These are phyloP conservation scores for Aureobasidium sp. DNA, from an alignment of 2,329 filamentous ascomycete genomes.

Conservation along the genomic window DNA sequence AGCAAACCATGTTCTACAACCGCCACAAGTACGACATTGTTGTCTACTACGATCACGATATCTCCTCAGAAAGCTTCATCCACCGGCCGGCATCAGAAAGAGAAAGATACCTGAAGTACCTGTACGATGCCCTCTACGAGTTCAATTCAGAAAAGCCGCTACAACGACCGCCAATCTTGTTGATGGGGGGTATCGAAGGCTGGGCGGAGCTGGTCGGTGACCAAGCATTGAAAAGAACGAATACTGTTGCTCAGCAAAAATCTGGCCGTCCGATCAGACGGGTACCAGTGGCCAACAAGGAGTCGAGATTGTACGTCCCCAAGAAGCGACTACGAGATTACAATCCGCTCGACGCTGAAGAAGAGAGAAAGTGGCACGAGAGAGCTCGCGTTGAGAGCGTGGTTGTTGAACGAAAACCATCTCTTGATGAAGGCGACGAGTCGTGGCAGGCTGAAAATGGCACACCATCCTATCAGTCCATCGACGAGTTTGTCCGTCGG, in stretches of 20 bases:
- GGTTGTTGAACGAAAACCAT: slow-evolving; percentile 26
- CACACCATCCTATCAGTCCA: slow-evolving; percentile 53
- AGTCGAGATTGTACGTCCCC: slow-evolving; percentile 41
- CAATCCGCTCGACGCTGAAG: slow-evolving; percentile 68
- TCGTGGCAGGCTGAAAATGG: slow-evolving; percentile 27
- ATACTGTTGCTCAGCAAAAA: slow-evolving; percentile 43
- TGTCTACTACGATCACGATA: slow-evolving; percentile 77
- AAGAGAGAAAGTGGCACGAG: slow-evolving; percentile 73
- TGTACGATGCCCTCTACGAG: slow-evolving; percentile 72
- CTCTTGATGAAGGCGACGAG: slow-evolving; percentile 26
- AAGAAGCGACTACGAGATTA: slow-evolving; percentile 50
- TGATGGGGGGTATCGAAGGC: slow-evolving; percentile 74
- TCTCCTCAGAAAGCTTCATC: slow-evolving; percentile 50
- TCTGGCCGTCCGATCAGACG: slow-evolving; percentile 42
- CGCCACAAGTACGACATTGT: slow-evolving; percentile 72
- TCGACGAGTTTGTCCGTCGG: slow-evolving; percentile 74
- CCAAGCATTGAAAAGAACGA: slow-evolving; percentile 51
- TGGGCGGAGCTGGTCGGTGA: slow-evolving; percentile 78
- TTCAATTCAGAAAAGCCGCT: slow-evolving; percentile 75
- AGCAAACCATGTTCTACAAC: slow-evolving; percentile 65
- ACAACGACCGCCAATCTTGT: slow-evolving; percentile 62
- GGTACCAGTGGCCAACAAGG: slow-evolving; percentile 39
- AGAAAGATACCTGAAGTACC: slow-evolving; percentile 51
- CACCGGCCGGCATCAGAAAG: slow-evolving; percentile 34
- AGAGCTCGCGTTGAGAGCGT: slow-evolving; percentile 60